A percentile compares a stretch with the other conserved stretches of the same genome.
Evolutionary conservation across 1,284 basidiomycete genomes (phyloP).

Genomic region (Irpex sp.): DNA sequence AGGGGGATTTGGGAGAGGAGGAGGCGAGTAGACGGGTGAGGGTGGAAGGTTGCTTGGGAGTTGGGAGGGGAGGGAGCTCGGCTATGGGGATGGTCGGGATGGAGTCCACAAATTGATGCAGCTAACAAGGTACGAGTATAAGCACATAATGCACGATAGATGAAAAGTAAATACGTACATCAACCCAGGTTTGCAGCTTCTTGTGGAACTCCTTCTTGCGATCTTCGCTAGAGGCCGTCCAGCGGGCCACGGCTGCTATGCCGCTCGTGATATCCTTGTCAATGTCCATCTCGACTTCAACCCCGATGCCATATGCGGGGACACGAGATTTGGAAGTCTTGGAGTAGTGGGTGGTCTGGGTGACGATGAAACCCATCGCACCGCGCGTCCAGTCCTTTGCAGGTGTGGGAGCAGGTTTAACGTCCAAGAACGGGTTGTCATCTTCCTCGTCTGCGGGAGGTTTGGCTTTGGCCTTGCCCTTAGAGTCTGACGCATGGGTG

Average conservation of each 20-base stretch:
- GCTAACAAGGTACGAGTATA: conserved; percentile 28
- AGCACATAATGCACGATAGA: neutral
- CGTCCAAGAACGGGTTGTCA: conserved; percentile 66
- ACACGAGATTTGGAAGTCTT: conserved; percentile 60
- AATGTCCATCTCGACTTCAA: conserved; percentile 78
- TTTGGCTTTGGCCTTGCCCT: conserved; percentile 3
- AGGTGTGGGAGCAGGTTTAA: conserved; percentile 23
- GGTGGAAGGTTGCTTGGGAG: conserved; percentile 51
- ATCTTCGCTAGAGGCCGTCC: conserved; percentile 63
- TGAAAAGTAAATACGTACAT: conserved; percentile 34
- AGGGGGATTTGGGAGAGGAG: conserved; percentile 58
- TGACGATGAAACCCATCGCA: conserved; percentile 70
- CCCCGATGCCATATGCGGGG: conserved; percentile 75
- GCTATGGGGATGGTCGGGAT: conserved; percentile 61
- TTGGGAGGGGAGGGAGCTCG: conserved; percentile 52
- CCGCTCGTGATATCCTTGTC: conserved; percentile 72
- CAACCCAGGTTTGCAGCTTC: conserved; percentile 60
- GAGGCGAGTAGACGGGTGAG: conserved; percentile 66
- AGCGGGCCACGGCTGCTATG: conserved; percentile 79
- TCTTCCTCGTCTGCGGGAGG: conserved; percentile 36
- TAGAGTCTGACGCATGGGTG: conserved; percentile 18
- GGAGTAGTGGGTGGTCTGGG: conserved; percentile 61
- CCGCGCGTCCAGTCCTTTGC: conserved; percentile 70
- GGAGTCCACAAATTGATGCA: conserved; percentile 37
- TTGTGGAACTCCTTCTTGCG: conserved; percentile 50